Evolutionary conservation across 2,329 filamentous ascomycete species (phyloP), one percentile per base, ranked within the genome.

Genomic region (Ophiostoma tasmaniense): DNA sequence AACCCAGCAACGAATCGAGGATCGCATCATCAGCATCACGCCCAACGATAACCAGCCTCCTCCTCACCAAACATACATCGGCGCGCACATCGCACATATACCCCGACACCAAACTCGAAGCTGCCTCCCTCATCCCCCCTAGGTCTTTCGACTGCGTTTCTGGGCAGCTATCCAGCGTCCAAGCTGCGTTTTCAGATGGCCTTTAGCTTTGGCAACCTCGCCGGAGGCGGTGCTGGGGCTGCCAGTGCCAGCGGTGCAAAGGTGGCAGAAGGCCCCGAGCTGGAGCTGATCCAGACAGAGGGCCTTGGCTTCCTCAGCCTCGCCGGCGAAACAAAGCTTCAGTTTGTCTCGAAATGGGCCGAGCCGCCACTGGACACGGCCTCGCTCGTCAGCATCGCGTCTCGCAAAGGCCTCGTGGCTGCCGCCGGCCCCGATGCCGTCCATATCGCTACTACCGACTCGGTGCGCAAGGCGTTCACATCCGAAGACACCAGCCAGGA

Each of bases 371-470:
- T 90, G 2, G 83, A 91, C 4, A 92, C 90, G 62, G 88, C 92
- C 14, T 96, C 92, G 1, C 88, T 99, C 50, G 83, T 99, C 71
- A 90, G 90, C 76, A 85, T 98, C 73, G 93, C 94, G 68, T 89
- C 92, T 39, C 86, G 84, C 71, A 89, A 88, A 78, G 92, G 92
- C 55, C 84, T 99, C 28, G 83, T 97, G 68, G 94, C 94, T 37
- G 95, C 93, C 66, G 95, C 91, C 66, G 91, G 92, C 20, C 94
- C 94, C 50, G 89, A 96, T 74, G 84, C 85, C 66, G 84, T 99
- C 62, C 82, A 91, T 70, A 79, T 99, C 70, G 87, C 91, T 42
- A 88, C 85, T 2, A 96, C 94, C 17, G 88, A 93, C 68, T 84
- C 88, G 3, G 85, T 97, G 64, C 87, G 93, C 73, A 89, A 90